Percentiles rank a stretch among this genome's conserved stretches.
phyloP scores from a whole-genome alignment of 78 protist genomes.

The Paratrimastix pyriformis region DNA sequence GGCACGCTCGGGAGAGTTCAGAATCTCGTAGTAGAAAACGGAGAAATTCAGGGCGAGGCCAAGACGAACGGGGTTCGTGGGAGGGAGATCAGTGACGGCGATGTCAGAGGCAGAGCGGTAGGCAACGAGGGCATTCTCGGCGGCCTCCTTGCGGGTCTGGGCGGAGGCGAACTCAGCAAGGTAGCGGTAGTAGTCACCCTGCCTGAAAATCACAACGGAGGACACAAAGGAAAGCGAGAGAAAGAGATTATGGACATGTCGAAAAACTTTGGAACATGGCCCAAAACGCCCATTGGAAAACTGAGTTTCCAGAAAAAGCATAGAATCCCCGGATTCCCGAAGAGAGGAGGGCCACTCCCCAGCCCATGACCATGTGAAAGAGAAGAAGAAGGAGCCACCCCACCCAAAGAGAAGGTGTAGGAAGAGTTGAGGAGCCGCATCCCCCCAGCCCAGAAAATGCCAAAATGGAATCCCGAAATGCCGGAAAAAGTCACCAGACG shows the following conservation, averaged over 20 bases:
- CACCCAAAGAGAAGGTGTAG: no score
- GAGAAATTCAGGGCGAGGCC: conserved; percentile 98
- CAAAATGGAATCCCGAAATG: no score
- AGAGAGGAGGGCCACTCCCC: neutral
- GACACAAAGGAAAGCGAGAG: no score
- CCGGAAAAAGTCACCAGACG: no score
- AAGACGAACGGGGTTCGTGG: conserved; percentile 94
- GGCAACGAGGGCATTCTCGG: conserved; percentile 17
- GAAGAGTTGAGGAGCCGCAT: no score
- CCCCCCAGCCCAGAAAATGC: no score
- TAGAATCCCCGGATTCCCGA: neutral
- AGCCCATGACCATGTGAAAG: no score
- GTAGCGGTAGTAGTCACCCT: conserved; percentile 57
- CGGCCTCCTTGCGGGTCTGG: neutral
- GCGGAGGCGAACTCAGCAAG: conserved; percentile 39
- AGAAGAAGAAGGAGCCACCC: no score
- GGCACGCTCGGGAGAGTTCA: conserved; percentile 76
- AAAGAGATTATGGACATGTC: neutral
- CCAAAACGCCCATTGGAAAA: no score
- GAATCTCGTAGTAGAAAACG: conserved; percentile 94
- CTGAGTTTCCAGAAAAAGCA: no score
- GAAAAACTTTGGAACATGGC: neutral
- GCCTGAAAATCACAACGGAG: neutral
- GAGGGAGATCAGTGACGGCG: conserved; percentile 66
- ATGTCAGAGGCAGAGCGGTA: conserved; percentile 41